Evolutionary conservation across 257 asterid genomes (phyloP).

Genomic region (Solanum neorickii): DNA sequence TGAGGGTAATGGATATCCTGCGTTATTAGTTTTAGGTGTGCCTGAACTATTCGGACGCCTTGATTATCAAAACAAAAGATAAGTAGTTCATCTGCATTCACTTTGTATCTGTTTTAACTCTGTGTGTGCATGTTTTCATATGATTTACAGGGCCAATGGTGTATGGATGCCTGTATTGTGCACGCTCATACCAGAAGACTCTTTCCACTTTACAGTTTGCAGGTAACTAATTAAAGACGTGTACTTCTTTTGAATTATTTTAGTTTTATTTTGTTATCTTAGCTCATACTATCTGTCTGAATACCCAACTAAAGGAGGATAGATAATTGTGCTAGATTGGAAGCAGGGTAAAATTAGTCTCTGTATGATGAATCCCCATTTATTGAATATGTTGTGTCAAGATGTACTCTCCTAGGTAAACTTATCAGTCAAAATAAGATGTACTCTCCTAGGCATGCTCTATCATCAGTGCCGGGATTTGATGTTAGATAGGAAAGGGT

Average conservation of each 20-base stretch:
- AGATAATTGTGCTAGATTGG: neutral
- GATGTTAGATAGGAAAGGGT: neutral
- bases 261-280: neutral
- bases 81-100: neutral
- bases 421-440: neutral
- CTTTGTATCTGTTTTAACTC: neutral
- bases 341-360: neutral
- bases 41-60: neutral
- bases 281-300: neutral
- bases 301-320: neutral
- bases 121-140: neutral
- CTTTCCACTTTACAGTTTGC: slow-evolving; percentile 81
- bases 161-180: slow-evolving; percentile 83
- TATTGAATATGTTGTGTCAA: neutral
- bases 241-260: neutral
- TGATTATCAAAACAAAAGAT: neutral
- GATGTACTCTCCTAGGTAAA: neutral
- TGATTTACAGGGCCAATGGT: slow-evolving; percentile 88
- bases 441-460: neutral
- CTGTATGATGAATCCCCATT: neutral
- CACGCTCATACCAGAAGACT: slow-evolving; percentile 65
- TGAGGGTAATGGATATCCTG: neutral
- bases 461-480: neutral
- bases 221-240: slow-evolving; percentile 26
- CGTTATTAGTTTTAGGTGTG: neutral